Evolutionary conservation across 2,329 filamentous ascomycete genomes (phyloP), one percentile per base, ranked within the genome.

Genomic region (Xylaria sp.): DNA sequence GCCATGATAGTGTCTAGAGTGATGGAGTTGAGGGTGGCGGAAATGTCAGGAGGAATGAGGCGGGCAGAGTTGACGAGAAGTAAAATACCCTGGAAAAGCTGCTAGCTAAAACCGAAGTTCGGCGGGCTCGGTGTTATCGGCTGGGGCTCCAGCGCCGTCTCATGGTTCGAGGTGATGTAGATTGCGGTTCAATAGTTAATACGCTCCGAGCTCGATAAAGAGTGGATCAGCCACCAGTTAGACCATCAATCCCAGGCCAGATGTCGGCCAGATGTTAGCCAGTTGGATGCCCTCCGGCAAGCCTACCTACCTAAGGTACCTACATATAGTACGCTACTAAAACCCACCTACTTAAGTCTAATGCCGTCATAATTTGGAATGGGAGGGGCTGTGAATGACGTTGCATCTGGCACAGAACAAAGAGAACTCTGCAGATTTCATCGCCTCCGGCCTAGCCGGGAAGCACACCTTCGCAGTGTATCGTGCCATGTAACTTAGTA

Each of bases 1-100:
- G 86, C 83, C 89, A 91, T 90, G 70, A 62, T 75, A 66, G 54
- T 53, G 58, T 33, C 41, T 47, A 23, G 17, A 38, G 44, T 60
- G 61, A 62, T 63, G 64, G 64, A 61, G 51, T 41, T 37, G 56
- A 23, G 51, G 58, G 31, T 59, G 55, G 54, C 48, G 46, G 38
- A 21, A 57, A 55, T 53, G 49, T 48, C 29, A 41, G 53, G 25
- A 21, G 52, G 51, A 60, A 66, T 25, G 52, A 51, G 49, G 61
- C 31, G 53, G 48, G 38, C 46, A 37, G 47, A 56, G 46, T 54
- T 27, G 41, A 48, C 43, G n/a, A n/a, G n/a, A n/a, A n/a, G n/a
- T 49, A 43, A 60, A 60, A 48, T 46, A 54, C 54, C 38, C n/a
- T n/a, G n/a, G 29, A 58, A 57, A 56, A 59, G 55, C 44, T 57